These are phyloP conservation scores for Angomonas ambiguus DNA, from an alignment of 208 protist genomes.

Conservation along the genomic window DNA sequence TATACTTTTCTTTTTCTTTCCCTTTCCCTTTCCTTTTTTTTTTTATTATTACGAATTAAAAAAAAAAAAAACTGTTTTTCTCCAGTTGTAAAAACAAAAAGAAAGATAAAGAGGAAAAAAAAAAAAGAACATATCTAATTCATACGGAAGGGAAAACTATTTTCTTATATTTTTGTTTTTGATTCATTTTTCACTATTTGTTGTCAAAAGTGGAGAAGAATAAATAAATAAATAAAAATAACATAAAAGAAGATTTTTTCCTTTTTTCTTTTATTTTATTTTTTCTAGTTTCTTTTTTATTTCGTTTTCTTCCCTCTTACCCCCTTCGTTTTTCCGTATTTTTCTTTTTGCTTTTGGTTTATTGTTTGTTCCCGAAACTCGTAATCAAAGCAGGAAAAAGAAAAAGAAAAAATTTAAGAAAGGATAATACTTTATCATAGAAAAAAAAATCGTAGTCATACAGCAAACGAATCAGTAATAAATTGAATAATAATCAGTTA, in stretches of 20 bases:
- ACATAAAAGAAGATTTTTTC: not conserved
- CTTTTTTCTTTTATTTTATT: conserved; percentile 6
- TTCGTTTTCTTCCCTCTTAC: too few species aligned
- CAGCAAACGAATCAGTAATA: not conserved
- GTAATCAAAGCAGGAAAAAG: too few species aligned
- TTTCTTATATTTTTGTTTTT: not conserved
- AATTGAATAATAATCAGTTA: not conserved
- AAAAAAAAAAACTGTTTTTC: not conserved
- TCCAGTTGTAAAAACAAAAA: not conserved
- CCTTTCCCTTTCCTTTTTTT: not conserved
- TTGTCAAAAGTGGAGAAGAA: too few species aligned
- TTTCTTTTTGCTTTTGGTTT: too few species aligned
- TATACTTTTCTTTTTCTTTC: conserved; percentile 3
- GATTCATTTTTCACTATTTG: conserved; percentile 3
- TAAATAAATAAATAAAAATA: not conserved
- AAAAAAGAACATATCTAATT: not conserved
- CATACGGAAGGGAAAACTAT: not conserved
- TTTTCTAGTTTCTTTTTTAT: not conserved
- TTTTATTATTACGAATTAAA: conserved; percentile 17
- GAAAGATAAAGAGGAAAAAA: conserved; percentile 4
- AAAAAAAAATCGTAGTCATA: not conserved
- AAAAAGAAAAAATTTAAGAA: not conserved
- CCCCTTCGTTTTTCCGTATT: too few species aligned
- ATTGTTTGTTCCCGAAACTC: too few species aligned
- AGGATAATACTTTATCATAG: too few species aligned